Evolutionary conservation across 805 yeast genomes (phyloP), one percentile per base, ranked within the genome.

Genomic region (Myxozyma neglecta): DNA sequence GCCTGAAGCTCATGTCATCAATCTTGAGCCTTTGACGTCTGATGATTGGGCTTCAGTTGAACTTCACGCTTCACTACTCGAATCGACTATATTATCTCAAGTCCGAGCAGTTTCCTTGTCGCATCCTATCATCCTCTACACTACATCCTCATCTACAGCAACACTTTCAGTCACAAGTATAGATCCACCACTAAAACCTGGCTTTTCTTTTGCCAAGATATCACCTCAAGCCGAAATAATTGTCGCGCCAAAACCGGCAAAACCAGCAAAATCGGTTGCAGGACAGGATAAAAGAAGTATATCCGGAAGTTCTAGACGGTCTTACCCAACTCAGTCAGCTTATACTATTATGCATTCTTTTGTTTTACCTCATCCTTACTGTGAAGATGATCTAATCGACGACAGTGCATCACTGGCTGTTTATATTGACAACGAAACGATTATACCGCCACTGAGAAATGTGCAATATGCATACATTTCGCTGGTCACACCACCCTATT

Each of bases 11-110:
- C 76, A 79, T 6, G 83, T 85, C 3, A 85, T 92, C 2, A 85
- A 83, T 69, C 79, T 93, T 48, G 97, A 89, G 69, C 98, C 98
- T 0, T 74, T 82, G 18, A 80, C 89, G 0, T 73, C 85, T 1
- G 80, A 87, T 5, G 99, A 93, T 71, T 93, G 97, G 97, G 97
- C 92, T 67, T 76, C 89, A 34, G 88, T 91, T 1, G 97, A 92
- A 70, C 74, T 88, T 1, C 89, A 93, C 73, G 93, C 96, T 1
- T 84, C 81, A 35, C 82, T 80, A 46, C 80, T 93, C 32, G 97
- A 93, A 71, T 83, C 85, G 50, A 83, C 83, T 65, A 80, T 92
- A 68, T 76, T 93, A 40, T 83, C 86, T 58, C 97, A 93, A 71
- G 85, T 96, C 0, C 78, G 97, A 61, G 87, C 92, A 53, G 88